Base-by-base conservation (phyloP, 129 eudicot species). In the Flaveria robusta region DNA sequence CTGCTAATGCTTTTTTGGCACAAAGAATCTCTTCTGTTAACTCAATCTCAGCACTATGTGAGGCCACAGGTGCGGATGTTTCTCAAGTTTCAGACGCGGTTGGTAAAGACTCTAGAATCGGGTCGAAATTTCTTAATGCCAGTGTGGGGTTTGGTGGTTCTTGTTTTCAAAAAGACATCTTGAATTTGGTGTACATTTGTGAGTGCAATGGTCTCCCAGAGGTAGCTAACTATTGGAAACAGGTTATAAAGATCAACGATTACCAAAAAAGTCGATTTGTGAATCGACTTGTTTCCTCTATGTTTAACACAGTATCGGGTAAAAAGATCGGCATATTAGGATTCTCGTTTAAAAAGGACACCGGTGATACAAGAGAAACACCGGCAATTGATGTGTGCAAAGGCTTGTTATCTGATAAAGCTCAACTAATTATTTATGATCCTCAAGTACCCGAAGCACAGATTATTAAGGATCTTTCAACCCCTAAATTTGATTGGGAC, bases 121-220 rank as follows among this genome's bases (percentile, higher is more conserved):
- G 92, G 15, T 64, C 87, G 2, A 85, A 85, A 76, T 88, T 85
- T 58, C 82, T 88, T 16, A 88, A 85, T 50, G 85, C 87, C 6
- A 88, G 92, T 68, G 92, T 88, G 0, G 92, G 92, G 8, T 87
- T 87, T 52, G 91, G 91, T 18, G 90, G 90, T 18, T 86, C 90
- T 15, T 86, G 90, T 59, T 87, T 87, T 77, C 88, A 87, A 45
- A 87, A 87, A 60, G 92, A 87, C 67, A 87, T 87, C 24, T 51
- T 87, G 71, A 87, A 87, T 65, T 77, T 87, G 89, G 89, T 87
- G 10, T 87, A 87, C 73, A 87, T 87, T 31, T 87, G 88, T 26
- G 92, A 87, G 46, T 87, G 92, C 76, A 88, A 83, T 43, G 92
- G 87, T 46, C 92, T 87, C 23, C 85, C 92, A 0, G 92, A 87